These are phyloP conservation scores for Ramalina peruviana DNA, from an alignment of 495 filamentous ascomycete genomes.

Conservation along the genomic window DNA sequence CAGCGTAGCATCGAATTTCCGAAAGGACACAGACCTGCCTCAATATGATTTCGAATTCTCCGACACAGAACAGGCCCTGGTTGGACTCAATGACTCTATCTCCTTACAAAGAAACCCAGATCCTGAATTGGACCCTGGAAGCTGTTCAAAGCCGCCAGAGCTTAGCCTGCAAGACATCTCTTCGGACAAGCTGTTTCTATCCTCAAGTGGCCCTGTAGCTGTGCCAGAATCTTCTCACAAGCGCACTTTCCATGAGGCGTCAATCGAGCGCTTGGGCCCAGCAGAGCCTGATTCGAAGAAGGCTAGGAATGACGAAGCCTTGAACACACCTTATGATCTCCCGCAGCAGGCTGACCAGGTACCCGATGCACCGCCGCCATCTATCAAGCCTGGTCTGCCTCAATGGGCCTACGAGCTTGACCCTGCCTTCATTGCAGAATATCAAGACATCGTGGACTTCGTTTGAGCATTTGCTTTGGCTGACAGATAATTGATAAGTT, in stretches of 20 bases:
- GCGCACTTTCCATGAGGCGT: conserved; percentile 1
- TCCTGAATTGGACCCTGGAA: not conserved
- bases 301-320: not conserved
- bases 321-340: not conserved
- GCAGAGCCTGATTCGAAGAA: not conserved
- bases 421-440: conserved; percentile 30
- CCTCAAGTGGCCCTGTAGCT: conserved; percentile 5
- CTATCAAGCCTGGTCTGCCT: conserved; percentile 19
- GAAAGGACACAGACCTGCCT: not conserved
- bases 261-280: not conserved
- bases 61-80: conserved; percentile 9
- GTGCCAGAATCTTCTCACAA: not conserved
- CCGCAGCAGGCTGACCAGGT: conserved; percentile 2
- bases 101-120: not conserved
- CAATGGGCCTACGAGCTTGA: conserved; percentile 36
- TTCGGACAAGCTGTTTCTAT: conserved; percentile 3
- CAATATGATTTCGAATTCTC: not conserved
- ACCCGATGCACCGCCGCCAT: not conserved
- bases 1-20: too few species aligned
- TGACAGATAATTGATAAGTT: not conserved
- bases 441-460: conserved; percentile 37
- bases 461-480: conserved; percentile 20
- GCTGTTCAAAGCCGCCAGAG: not conserved
- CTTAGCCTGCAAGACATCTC: not conserved
- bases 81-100: conserved; percentile 10